Conservation (phyloP, 2,329 filamentous ascomycete genomes). For the Colletotrichum sp. region DNA sequence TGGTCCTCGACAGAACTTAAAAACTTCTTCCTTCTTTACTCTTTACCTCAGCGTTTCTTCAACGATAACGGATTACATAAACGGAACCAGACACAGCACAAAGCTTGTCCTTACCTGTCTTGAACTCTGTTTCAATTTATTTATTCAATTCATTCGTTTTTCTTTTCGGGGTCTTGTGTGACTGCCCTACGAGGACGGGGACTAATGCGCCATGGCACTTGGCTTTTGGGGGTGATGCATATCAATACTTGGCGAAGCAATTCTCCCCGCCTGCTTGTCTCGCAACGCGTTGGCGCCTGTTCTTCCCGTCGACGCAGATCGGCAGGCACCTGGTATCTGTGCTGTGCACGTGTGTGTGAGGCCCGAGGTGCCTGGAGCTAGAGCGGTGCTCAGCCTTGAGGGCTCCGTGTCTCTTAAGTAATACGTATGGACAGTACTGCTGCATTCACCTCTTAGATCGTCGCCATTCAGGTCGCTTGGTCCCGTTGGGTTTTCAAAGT, state of each 20-base stretch:
- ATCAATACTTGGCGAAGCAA: neutral
- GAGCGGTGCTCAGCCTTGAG: neutral
- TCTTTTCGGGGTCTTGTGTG: neutral
- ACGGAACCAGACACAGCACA: neutral
- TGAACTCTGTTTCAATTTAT: neutral
- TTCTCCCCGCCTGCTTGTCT: neutral
- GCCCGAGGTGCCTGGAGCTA: neutral
- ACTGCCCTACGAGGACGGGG: neutral
- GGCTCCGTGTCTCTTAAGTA: neutral
- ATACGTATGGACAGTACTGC: neutral
- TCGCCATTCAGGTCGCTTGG: neutral
- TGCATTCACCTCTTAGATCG: neutral
- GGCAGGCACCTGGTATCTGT: neutral
- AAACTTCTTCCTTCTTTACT: neutral
- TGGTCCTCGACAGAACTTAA: neutral
- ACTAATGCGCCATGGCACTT: neutral
- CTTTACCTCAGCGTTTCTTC: neutral
- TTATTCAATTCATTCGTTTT: neutral
- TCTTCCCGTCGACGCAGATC: neutral
- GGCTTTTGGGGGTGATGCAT: neutral
- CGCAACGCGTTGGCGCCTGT: neutral
- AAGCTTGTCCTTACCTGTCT: neutral
- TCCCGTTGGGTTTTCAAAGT: neutral
- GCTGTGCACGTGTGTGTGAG: neutral
- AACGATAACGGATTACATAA: neutral